Evolutionary conservation across 306 rosid genomes (phyloP).

Genomic region (Morella rubra): DNA sequence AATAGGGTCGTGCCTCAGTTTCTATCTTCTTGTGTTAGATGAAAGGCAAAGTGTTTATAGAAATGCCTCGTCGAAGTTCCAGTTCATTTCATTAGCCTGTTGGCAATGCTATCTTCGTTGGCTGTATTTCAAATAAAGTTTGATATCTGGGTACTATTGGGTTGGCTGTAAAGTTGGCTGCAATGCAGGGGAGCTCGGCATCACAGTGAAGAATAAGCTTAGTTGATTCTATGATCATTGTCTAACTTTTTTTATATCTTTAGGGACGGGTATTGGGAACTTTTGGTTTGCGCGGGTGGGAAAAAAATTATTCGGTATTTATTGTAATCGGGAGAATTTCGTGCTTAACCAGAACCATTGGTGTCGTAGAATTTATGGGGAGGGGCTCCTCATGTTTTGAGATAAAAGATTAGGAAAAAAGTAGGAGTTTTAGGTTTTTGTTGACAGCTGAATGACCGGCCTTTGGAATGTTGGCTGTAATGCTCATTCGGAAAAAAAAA

Average conservation of each 20-base stretch:
- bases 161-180: too few relatives aligned
- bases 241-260: conserved; percentile 31
- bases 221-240: conserved; percentile 1
- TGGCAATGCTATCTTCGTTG: too few relatives aligned
- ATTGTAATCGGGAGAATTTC: conserved; percentile 15
- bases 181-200: conserved; percentile 83
- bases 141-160: too few relatives aligned
- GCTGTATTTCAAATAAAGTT: too few relatives aligned
- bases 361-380: conserved; percentile 20
- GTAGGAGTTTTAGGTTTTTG: conserved; percentile 7
- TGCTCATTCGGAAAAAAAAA: background rate
- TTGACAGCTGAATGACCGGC: conserved; percentile 29
- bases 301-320: conserved; percentile 14
- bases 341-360: conserved; percentile 16
- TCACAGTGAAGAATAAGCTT: conserved; percentile 57
- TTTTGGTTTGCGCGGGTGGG: conserved; percentile 17
- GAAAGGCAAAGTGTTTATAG: too few relatives aligned
- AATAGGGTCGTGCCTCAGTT: too few relatives aligned
- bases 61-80: too few relatives aligned
- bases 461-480: conserved; percentile 20
- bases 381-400: conserved; percentile 27
- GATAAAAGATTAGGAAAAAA: conserved; percentile 23
- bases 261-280: conserved; percentile 15
- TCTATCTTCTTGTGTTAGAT: too few relatives aligned
- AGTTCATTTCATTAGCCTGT: too few relatives aligned